Base-by-base conservation (phyloP, 2,329 filamentous ascomycete genomes). In the Trichoderma sp. region DNA sequence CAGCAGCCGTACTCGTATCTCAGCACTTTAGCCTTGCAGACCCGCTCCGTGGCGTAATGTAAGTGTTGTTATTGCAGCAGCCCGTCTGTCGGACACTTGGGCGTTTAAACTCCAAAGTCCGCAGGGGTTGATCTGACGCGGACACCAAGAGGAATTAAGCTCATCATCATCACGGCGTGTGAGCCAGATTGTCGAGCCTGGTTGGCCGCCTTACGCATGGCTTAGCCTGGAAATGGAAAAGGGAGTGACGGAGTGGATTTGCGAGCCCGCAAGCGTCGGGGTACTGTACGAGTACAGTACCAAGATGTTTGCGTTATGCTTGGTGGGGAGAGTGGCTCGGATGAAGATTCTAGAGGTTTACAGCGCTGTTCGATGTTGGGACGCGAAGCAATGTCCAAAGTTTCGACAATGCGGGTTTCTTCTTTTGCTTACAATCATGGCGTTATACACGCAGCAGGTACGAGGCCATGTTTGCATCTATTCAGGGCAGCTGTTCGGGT, bases 141-240 rank as follows among this genome's bases (percentile, higher is more conserved):
- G 34, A 39, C 34, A 39, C 34, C 56, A 48, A 48, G 7, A 24
- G 56, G 44, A 55, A 47, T 39, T 63, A 63, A 63, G 48, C 60
- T 63, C 60, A 60, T 6, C 10, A 17, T 45, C 41, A 17, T 45
- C 41, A 26, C 39, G 48, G 48, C 48, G 59, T 47, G 50, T 62
- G 59, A 62, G 59, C 48, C 48, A 55, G 60, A 63, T 63, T 47
- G 41, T 44, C 52, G 60, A 51, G 9, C 44, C 50, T 63, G 60
- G 60, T 55, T 63, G 48, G 60, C 28, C 50, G 48, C 60, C 60
- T 30, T 52, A 17, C 28, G 47, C 47, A 43, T 51, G 34, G 39
- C 50, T 63, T 63, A 63, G 60, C 28, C 21, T 50, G 19, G 21
- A 58, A 21, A 44, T 6, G 15, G 15, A 15, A 14, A 14, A 39